Conservation (phyloP, 2,329 filamentous ascomycete species). For the Pseudocercospora musae region DNA sequence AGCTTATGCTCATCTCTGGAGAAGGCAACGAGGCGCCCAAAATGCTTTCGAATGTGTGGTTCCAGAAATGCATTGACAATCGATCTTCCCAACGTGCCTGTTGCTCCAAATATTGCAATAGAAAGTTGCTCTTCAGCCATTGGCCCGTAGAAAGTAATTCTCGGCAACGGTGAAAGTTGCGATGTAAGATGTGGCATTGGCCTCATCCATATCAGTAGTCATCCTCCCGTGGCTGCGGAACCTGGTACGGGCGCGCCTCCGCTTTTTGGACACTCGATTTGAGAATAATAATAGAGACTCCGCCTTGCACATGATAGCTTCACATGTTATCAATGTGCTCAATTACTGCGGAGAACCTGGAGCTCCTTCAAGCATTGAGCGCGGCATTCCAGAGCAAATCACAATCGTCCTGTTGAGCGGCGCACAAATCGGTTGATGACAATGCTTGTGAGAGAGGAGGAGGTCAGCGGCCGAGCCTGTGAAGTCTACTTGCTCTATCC, state of each 20-base stretch:
- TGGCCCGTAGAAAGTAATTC: neutral
- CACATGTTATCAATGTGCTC: neutral
- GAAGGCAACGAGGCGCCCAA: neutral
- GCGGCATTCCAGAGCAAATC: neutral
- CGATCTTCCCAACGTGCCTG: neutral
- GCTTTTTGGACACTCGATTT: neutral
- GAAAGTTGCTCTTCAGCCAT: constrained; percentile 1
- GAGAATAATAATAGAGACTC: neutral
- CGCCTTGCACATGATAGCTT: neutral
- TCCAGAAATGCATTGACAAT: constrained; percentile 5
- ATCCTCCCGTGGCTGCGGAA: neutral
- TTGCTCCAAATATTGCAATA: constrained; percentile 11
- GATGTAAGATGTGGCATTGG: neutral
- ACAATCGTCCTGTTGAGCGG: neutral
- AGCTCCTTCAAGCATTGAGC: neutral
- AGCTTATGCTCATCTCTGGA: constrained; percentile 4
- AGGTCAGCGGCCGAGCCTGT: neutral
- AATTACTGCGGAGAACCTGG: neutral
- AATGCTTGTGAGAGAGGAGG: neutral
- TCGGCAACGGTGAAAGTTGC: neutral
- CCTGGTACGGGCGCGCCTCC: neutral
- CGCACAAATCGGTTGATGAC: neutral
- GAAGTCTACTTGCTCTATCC: neutral
- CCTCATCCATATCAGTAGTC: neutral
- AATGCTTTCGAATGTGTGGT: neutral